Base-by-base conservation (phyloP, 75 land plant genomes). In the Isoetes taiwanensis region DNA sequence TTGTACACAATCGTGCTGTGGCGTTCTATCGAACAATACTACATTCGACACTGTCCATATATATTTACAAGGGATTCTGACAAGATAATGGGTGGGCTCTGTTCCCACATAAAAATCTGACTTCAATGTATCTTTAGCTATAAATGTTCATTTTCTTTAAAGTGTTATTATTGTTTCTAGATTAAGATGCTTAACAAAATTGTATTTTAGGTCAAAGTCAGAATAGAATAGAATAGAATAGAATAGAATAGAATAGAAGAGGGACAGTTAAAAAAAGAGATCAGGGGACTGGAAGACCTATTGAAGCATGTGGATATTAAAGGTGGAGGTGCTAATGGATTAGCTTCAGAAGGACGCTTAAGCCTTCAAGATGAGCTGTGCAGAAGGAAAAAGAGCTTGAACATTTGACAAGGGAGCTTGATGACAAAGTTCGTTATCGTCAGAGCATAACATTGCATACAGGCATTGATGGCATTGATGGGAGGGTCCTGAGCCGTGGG, bases 381-480 rank as follows among this genome's bases (percentile, higher is more conserved):
- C 19, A 34, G n/a, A 70, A 41, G 41, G 85, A 85, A 25, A 59
- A 46, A 34, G 82, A 78, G 1, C 52, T 85, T 30, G 82, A 82
- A 48, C 48, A 21, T 28, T 50, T 81, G 37, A 56, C 39, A 1
- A 68, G 43, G 28, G 73, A 76, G 14, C 58, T 85, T 55, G 78
- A 85, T 71, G 75, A 71, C 54, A 85, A 82, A 63, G 64, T 76
- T 43, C 72, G 81, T 2, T 73, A 70, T 61, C 69, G 72, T 14
- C 75, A 74, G 67, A 69, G 57, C n/a, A n/a, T n/a, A n/a, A n/a
- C n/a, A n/a, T n/a, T n/a, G n/a, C n/a, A n/a, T n/a, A n/a, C n/a
- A n/a, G n/a, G n/a, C n/a, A n/a, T n/a, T n/a, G n/a, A n/a, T n/a
- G n/a, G n/a, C n/a, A n/a, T n/a, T n/a, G n/a, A n/a, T n/a, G n/a